Conservation (phyloP, 257 asterid genomes). For the Datura wrightii region DNA sequence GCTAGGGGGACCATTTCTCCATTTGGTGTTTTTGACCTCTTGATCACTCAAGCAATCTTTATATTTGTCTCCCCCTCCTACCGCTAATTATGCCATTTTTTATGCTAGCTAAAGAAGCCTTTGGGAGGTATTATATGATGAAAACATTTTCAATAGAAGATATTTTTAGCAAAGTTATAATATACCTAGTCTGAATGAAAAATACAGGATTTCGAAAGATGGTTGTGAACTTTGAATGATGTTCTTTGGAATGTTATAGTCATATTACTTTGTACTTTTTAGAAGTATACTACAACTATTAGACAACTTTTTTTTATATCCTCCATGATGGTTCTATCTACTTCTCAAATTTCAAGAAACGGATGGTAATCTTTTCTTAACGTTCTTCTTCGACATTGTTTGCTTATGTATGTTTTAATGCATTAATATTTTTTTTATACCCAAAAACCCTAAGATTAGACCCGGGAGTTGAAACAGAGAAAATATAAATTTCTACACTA, state of each 20-base stretch:
- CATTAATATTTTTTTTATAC: no score
- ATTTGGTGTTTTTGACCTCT: conserved; percentile 59
- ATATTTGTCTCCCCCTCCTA: conserved; percentile 53
- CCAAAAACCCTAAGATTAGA: no score
- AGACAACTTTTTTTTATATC: background rate
- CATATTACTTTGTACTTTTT: background rate
- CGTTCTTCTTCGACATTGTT: no score
- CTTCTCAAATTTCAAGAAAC: no score
- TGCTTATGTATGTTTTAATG: no score
- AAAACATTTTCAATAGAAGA: no score
- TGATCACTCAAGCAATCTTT: conserved; percentile 63
- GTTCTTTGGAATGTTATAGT: background rate
- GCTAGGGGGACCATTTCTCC: conserved; percentile 74
- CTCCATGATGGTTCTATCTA: no score
- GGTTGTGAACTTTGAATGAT: background rate
- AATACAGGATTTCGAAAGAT: background rate
- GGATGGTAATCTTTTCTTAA: no score
- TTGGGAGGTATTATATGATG: background rate
- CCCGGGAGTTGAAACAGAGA: no score
- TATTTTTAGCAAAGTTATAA: no score
- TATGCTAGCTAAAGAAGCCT: background rate
- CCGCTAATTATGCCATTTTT: conserved; percentile 42
- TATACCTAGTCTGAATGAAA: background rate
- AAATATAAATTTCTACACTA: no score
- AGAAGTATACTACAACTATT: background rate